Conservation (phyloP, 2,329 filamentous ascomycete genomes). For the Gnomoniopsis sp. region DNA sequence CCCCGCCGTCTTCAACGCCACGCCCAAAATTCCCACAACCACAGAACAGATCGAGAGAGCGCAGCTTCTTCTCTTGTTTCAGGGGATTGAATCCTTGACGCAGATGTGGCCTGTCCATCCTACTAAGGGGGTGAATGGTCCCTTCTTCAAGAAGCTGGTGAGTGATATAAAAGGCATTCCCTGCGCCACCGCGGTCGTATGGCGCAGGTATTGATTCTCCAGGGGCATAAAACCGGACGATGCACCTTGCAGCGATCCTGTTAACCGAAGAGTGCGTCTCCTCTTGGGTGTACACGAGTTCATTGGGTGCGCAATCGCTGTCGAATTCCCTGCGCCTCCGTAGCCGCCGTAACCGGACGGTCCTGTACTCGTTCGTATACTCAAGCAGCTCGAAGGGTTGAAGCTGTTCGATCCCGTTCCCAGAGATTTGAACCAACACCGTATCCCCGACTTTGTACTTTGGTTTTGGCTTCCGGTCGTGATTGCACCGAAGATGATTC, state of each 20-base stretch:
- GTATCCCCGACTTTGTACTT: conserved; percentile 55
- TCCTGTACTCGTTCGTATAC: conserved; percentile 24
- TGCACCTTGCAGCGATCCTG: conserved; percentile 53
- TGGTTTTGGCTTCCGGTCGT: conserved; percentile 20
- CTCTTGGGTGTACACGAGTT: conserved; percentile 54
- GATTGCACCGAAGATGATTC: conserved; percentile 53
- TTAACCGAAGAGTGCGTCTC: conserved; percentile 32
- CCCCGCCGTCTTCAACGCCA: conserved; percentile 69
- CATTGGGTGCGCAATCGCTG: conserved; percentile 44
- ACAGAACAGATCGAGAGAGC: conserved; percentile 70
- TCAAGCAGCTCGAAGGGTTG: conserved; percentile 60
- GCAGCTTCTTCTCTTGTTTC: conserved; percentile 36
- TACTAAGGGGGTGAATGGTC: background rate
- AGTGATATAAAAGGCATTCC: conserved; percentile 64
- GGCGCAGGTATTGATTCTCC: conserved; percentile 52
- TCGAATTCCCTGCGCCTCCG: conserved; percentile 44
- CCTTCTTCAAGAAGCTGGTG: conserved; percentile 30
- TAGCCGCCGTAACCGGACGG: conserved; percentile 48
- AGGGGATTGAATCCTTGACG: conserved; percentile 54
- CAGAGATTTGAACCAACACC: conserved; percentile 43
- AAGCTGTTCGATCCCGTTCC: conserved; percentile 32
- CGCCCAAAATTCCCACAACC: conserved; percentile 76
- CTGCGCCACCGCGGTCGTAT: conserved; percentile 63
- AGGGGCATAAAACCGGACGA: conserved; percentile 52
- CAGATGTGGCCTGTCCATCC: background rate